Evolutionary conservation across 164 flowering plant genomes (phyloP), one percentile per base, ranked within the genome.

Genomic region (Chimonanthus salicifolius): DNA sequence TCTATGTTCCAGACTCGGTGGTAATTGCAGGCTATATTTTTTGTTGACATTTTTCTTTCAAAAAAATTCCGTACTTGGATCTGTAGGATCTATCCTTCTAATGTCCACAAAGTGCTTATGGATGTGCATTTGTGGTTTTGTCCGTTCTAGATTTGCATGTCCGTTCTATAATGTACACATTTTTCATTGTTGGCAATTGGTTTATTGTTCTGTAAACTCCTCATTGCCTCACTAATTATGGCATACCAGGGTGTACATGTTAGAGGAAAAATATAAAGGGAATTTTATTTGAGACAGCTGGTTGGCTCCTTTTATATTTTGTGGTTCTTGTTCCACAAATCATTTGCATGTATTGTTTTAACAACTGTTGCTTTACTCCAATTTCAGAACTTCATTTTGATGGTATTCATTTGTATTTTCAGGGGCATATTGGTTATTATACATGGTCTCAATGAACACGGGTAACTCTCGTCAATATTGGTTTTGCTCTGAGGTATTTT

Each of bases 391-490:
- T 43, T 72, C 62, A 11, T 68, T 64, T 72, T 49, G 72, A 70
- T 15, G 44, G 7, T 33, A 13, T 8, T 33, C 44, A 4, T 74
- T 68, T 75, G 20, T 77, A 3, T 49, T 74, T 87, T 58, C 96
- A 95, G 99, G 92, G 97, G 92, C 4, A 89, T 93, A 74, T 45
- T 93, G 78, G 82, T 95, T 72, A 87, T 95, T 54, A 89, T 95
- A 44, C 99, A 95, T 68, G 99, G 99, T 76, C 98, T 95, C 20
- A 95, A 95, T 76, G 99, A 95, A 79, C 99, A 95, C 88, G 84
- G 99, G 99, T 95, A 85, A 64, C 8, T 8, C 49, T 73, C 2
- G 46, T 43, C 6, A 54, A 18, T 54, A n/a, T 54, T 33, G 13
- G 49, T 43, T 44, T 4, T 47, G 15, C 15, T 13, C 60, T 54